Conservation (phyloP, 257 asterid genomes). For the Dorcoceras hygrometricum region DNA sequence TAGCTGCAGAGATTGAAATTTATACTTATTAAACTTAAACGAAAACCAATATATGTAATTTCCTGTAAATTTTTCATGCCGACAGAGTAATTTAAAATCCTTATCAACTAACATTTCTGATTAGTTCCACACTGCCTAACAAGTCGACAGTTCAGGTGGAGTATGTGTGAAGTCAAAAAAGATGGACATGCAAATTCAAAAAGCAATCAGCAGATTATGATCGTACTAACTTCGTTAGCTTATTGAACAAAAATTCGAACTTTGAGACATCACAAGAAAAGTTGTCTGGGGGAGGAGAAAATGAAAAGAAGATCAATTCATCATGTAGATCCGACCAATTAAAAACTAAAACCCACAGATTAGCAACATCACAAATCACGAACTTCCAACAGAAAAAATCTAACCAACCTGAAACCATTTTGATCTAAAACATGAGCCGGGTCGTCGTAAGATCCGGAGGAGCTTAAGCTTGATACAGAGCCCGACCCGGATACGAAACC, state of each 20-base stretch:
- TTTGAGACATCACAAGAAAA: not conserved
- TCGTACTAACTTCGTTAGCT: not conserved
- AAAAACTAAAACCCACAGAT: constrained; percentile 5
- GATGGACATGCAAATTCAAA: not conserved
- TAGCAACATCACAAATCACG: not conserved
- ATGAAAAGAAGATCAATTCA: not conserved
- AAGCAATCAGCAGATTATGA: not conserved
- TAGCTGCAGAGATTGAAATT: not conserved
- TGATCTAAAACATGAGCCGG: constrained; percentile 49
- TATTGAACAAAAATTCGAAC: not conserved
- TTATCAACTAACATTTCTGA: not conserved
- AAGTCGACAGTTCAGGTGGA: not conserved
- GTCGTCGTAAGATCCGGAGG: constrained; percentile 79
- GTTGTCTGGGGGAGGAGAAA: not conserved
- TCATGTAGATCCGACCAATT: constrained; percentile 11
- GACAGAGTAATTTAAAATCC: not conserved
- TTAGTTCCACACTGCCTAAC: not conserved
- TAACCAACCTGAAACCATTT: constrained; percentile 46
- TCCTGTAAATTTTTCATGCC: not conserved
- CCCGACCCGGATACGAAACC: constrained; percentile 65
- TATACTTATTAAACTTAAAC: not conserved
- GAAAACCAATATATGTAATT: constrained; percentile 12
- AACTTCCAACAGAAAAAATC: constrained; percentile 5
- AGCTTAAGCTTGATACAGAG: constrained; percentile 78
- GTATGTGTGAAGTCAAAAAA: not conserved